Base-by-base conservation (phyloP, 2,329 filamentous ascomycete genomes). In the Sordariomycetes sp. region DNA sequence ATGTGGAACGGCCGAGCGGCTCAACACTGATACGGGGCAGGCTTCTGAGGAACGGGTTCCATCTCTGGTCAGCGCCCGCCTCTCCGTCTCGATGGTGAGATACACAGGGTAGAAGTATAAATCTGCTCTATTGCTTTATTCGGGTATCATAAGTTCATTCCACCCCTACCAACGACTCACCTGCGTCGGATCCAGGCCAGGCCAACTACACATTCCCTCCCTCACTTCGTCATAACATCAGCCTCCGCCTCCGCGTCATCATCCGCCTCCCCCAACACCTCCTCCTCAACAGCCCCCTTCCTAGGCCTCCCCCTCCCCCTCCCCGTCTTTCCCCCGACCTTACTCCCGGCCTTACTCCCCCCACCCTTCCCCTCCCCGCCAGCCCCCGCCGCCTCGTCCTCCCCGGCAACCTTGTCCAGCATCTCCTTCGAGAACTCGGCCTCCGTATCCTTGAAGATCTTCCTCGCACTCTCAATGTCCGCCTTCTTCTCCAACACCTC, bases 401-500 rank as follows among this genome's bases (percentile, higher is more conserved):
- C 73, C 34, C 74, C 72, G 6, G 72, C 74, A 7, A 74, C 74
- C 45, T 24, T 50, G 12, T 50, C 45, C 8, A 50, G 20, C 4
- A 50, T 20, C 34, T 78, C 77, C 68, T 77, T 78, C 66, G 78
- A 75, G 54, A 84, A 76, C 59, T 79, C 78, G 52, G 82, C 68
- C 59, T 84, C 84, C 66, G 85, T 83, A 62, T 86, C 85, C 55
- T 81, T 81, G 62, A 91, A 81, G 56, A 84, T 81, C 74, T 91
- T 90, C 61, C 90, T 78, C 56, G 89, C 87, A 65, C 87, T 82
- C 68, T 94, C 94, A 61, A 97, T 84, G 67, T 90, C 85, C 67
- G 85, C 85, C 64, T 95, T 90, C 77, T 92, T 91, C 70, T 89
- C 87, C 62, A 96, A 80, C 66, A 95, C 82, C 73, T 96, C 90